Evolutionary conservation across 1,139 yeast genomes (phyloP), one percentile per base, ranked within the genome.

Genomic region (Sugiyamaella neomexicana): DNA sequence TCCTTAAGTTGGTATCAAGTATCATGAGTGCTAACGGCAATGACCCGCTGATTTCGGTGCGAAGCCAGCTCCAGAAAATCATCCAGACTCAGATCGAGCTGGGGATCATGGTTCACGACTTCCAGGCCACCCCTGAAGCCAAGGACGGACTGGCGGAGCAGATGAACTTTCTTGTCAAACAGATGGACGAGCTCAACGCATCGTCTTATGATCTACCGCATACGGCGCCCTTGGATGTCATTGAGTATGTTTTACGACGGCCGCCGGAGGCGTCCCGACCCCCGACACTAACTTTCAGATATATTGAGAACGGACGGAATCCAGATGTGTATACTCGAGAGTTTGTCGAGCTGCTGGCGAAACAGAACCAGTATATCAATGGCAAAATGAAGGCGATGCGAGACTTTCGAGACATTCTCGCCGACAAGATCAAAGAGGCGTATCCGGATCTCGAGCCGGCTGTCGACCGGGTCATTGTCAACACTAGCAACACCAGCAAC

Each of bases 271-370:
- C 25, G 25, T 3, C 25, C 5, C 5, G 25, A 20, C 25, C 5
- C 5, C 25, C 23, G 20, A 16, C 20, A 9, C 44, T 29, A 25
- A 47, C 38, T 5, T 7, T 4, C 40, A 49, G 56, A 52, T 74
- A 93, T 67, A 89, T 93, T 46, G 98, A 93, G 67, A 96, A 90
- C 65, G 99, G 99, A 1, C 77, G 99, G 61, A 93, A 93, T 67
- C 99, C 99, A 0, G 98, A 93, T 67, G 91, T 93, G 47, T 93
- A 93, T 70, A 90, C 98, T 0, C 79, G 99, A 67, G 99, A 95
- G 71, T 93, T 93, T 72, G 89, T 91, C 9, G 99, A 93, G 69
- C 89, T 93, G 43, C 86, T 93, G 17, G 85, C 91, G 29, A 85
- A 89, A 63, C 85, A 90, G 57, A 93, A 93, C 68, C 97, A 95